A percentile compares a stretch with the other conserved stretches of the same genome.
Conservation (phyloP, 805 yeast species). For the Saccharomycopsis selenospora region DNA sequence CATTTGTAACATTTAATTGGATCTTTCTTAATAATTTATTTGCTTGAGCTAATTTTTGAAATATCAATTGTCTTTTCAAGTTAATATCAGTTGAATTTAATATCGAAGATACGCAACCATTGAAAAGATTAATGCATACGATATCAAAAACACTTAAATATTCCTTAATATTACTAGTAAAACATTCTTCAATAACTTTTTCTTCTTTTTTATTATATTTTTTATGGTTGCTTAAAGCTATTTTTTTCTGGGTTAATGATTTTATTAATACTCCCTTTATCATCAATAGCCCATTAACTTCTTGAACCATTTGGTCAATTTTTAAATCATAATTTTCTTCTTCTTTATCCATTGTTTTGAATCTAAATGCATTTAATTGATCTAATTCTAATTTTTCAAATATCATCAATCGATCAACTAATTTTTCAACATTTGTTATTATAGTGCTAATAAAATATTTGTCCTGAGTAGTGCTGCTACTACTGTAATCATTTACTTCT, state of each 20-base stretch:
- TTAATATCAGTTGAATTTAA: no score
- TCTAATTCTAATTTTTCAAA: background rate
- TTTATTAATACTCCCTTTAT: slow-evolving; percentile 1
- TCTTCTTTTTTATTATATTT: background rate
- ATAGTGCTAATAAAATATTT: no score
- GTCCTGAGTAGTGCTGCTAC: no score
- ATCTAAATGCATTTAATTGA: background rate
- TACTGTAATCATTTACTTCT: no score
- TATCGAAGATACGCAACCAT: no score
- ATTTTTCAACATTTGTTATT: background rate
- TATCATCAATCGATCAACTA: background rate
- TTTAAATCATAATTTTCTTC: background rate
- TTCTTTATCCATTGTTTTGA: background rate
- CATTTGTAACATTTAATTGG: no score
- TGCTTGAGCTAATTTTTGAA: no score
- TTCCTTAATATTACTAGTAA: background rate
- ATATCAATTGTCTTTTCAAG: no score
- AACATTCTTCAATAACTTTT: background rate
- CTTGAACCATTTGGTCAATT: background rate
- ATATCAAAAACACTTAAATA: background rate
- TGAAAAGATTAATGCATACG: background rate
- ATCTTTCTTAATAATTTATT: no score
- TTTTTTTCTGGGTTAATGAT: background rate
- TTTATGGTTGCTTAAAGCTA: background rate
- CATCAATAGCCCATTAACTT: background rate